Evolutionary conservation across 371 early-diverging fungal genomes (phyloP).

Genomic region (Saksenaea oblongispora): DNA sequence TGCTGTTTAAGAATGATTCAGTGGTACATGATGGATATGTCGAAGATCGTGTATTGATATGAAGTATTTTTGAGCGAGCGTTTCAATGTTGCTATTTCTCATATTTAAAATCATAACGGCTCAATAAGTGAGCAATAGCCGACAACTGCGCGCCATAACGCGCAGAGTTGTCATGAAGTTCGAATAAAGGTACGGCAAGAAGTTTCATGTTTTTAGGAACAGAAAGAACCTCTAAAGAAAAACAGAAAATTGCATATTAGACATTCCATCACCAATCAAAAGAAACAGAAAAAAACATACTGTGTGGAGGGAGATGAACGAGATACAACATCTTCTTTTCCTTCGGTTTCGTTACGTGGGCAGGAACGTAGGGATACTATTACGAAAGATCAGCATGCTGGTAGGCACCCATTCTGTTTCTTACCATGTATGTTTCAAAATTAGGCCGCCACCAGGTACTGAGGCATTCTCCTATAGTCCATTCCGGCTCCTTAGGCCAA

Average conservation of each 20-base stretch:
- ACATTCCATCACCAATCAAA: neutral
- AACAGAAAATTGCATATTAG: constrained; percentile 1
- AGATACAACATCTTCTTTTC: constrained; percentile 75
- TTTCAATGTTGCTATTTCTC: constrained; percentile 21
- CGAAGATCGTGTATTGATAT: too few species aligned
- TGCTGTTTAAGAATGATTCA: too few species aligned
- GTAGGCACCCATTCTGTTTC: neutral
- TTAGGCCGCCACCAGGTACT: constrained; percentile 80
- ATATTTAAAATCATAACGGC: constrained; percentile 54
- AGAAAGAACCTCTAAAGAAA: constrained; percentile 61
- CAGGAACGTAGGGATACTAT: constrained; percentile 81
- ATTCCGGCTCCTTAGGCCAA: constrained; percentile 47
- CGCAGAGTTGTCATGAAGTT: constrained; percentile 75
- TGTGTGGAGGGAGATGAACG: constrained; percentile 75
- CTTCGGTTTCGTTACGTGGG: constrained; percentile 80
- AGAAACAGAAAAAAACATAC: constrained; percentile 43
- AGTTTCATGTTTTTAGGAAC: constrained; percentile 82
- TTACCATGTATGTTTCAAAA: constrained; percentile 78
- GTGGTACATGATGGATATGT: too few species aligned
- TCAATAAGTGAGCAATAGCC: constrained; percentile 70
- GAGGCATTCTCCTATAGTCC: constrained; percentile 76
- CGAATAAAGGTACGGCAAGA: constrained; percentile 82
- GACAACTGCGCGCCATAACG: constrained; percentile 78
- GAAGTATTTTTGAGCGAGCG: too few species aligned
- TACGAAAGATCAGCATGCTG: neutral